Percentiles rank a stretch among this genome's conserved stretches.
phyloP scores from a whole-genome alignment of 2,329 filamentous ascomycete species.

The Colletotrichum theobromicola region DNA sequence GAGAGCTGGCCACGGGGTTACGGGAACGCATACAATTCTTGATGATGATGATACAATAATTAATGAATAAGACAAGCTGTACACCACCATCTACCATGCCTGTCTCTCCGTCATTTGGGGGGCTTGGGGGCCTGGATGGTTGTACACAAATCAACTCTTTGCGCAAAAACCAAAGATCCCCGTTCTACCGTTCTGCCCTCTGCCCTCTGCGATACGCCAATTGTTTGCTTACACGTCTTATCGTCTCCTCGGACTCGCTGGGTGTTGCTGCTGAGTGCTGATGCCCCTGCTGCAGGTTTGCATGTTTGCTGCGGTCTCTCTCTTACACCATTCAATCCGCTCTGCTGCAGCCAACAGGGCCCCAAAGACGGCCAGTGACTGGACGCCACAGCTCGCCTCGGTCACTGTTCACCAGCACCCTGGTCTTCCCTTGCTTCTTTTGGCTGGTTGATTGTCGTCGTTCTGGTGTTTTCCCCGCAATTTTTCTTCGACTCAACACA shows the following conservation, averaged over 20 bases:
- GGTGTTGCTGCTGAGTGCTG: background rate
- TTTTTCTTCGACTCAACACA: background rate
- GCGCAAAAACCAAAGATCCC: background rate
- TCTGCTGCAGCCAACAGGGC: background rate
- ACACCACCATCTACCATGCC: background rate
- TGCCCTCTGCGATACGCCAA: background rate
- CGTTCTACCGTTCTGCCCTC: background rate
- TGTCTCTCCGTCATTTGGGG: background rate
- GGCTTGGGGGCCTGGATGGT: background rate
- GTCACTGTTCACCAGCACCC: background rate
- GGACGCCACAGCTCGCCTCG: conserved; percentile 2
- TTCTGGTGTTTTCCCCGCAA: background rate
- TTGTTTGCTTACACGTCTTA: background rate
- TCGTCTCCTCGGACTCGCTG: background rate
- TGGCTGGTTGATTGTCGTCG: background rate
- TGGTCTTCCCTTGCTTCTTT: background rate
- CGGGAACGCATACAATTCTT: background rate
- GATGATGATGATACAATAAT: background rate
- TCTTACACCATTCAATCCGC: background rate
- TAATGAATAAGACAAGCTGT: background rate
- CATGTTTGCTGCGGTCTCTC: background rate
- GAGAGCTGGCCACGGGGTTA: background rate
- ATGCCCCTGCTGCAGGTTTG: background rate
- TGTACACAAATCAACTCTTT: background rate
- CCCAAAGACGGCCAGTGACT: background rate